phyloP scores from a whole-genome alignment of 352 stramenopile genomes.

The Phytopythium sindhum region DNA sequence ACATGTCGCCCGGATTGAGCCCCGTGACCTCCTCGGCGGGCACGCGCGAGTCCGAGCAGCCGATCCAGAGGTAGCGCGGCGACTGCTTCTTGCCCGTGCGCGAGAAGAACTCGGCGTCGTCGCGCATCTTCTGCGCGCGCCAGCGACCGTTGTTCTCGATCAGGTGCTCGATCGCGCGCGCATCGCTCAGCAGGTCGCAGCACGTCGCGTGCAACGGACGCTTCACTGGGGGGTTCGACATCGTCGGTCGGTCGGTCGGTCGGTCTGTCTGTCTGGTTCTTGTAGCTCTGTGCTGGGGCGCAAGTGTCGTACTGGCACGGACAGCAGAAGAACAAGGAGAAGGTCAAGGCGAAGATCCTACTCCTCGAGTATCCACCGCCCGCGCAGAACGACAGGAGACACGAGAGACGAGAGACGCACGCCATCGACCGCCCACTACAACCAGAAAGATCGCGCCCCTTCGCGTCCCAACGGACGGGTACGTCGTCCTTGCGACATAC shows the following conservation, averaged over 20 bases:
- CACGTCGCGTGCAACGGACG: conserved; percentile 2
- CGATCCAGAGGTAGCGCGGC: conserved; percentile 89
- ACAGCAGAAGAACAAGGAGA: background rate
- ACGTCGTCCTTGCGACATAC: too few relatives aligned
- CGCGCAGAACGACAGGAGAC: too few relatives aligned
- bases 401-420: background rate
- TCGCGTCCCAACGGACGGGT: background rate
- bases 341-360: background rate
- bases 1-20: conserved; percentile 81
- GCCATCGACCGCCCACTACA: background rate
- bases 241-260: background rate
- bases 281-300: background rate
- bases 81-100: conserved; percentile 21
- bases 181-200: conserved; percentile 16
- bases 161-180: conserved; percentile 41
- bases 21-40: conserved; percentile 86
- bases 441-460: conserved; percentile 5
- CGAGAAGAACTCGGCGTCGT: conserved; percentile 45
- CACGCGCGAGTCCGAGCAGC: conserved; percentile 87
- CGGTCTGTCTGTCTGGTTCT: background rate
- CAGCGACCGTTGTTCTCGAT: conserved; percentile 58
- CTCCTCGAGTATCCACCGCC: background rate
- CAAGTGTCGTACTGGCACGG: background rate
- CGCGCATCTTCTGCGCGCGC: conserved; percentile 36
- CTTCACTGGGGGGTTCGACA: background rate